Conservation (phyloP, 2,329 filamentous ascomycete genomes). For the Colletotrichum tropicale region DNA sequence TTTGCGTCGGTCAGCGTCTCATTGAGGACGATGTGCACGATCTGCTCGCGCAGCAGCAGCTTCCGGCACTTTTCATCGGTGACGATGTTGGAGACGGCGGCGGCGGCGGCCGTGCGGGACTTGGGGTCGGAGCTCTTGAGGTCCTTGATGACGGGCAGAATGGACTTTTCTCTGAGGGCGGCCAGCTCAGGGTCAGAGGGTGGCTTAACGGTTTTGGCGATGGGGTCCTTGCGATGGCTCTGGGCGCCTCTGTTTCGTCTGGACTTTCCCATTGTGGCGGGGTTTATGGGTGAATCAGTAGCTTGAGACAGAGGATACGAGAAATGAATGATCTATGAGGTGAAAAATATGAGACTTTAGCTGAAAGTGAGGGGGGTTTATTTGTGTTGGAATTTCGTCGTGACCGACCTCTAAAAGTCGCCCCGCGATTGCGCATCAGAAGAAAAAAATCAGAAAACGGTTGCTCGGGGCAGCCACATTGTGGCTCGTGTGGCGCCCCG, state of each 20-base stretch:
- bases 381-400: background rate
- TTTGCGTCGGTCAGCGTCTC: constrained; percentile 68
- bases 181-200: constrained; percentile 68
- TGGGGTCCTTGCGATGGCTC: constrained; percentile 56
- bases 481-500: constrained; percentile 3
- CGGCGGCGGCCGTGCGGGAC: constrained; percentile 62
- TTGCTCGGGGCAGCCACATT: constrained; percentile 18
- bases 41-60: constrained; percentile 68
- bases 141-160: constrained; percentile 66
- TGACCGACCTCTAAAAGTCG: background rate
- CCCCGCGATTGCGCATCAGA: background rate
- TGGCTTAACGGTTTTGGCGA: constrained; percentile 62
- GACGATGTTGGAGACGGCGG: constrained; percentile 65
- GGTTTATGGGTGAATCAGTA: background rate
- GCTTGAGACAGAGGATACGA: background rate
- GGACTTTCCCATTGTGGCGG: constrained; percentile 61
- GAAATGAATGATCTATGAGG: background rate
- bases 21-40: constrained; percentile 66
- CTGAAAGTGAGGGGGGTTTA: background rate
- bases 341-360: background rate
- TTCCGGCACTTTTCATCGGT: constrained; percentile 67
- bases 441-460: background rate
- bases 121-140: constrained; percentile 64
- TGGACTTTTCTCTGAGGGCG: constrained; percentile 65
- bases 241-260: constrained; percentile 56